Evolutionary conservation across 106 monocot genomes (phyloP).

Genomic region (Phalaenopsis equestris): DNA sequence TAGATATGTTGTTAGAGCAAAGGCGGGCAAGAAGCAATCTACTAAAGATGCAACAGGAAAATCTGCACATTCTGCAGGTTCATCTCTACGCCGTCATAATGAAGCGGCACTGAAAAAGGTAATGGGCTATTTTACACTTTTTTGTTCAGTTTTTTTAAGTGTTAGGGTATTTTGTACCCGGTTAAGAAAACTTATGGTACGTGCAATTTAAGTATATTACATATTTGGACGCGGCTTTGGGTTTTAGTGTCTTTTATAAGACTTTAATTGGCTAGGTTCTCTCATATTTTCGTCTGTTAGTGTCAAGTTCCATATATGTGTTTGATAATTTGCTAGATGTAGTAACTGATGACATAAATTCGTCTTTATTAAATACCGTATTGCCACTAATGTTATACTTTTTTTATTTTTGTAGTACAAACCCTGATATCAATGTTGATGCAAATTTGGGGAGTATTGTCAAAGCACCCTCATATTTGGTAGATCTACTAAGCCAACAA

Average conservation of each 20-base stretch:
- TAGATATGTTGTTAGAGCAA: conserved; percentile 85
- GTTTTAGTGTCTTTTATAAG: neutral
- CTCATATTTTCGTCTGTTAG: neutral
- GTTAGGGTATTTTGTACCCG: neutral
- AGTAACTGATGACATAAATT: neutral
- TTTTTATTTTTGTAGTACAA: neutral
- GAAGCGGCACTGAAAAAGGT: conserved; percentile 95
- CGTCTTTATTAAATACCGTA: neutral
- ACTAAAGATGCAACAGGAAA: conserved; percentile 87
- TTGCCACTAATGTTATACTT: too few species aligned
- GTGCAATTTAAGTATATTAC: neutral
- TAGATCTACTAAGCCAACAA: neutral
- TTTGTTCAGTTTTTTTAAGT: neutral
- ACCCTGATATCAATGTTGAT: neutral
- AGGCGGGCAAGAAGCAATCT: conserved; percentile 90
- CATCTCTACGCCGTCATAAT: conserved; percentile 86
- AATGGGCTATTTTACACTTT: neutral
- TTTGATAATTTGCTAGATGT: neutral
- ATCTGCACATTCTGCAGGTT: conserved; percentile 84
- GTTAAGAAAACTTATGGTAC: neutral
- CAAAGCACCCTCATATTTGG: neutral
- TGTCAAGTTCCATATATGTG: neutral
- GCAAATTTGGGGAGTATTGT: neutral
- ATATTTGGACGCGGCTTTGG: neutral
- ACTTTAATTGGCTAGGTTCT: neutral